These are phyloP conservation scores for Chlamydomonas schloesseri DNA, from an alignment of 139 green algal genomes.

Conservation along the genomic window DNA sequence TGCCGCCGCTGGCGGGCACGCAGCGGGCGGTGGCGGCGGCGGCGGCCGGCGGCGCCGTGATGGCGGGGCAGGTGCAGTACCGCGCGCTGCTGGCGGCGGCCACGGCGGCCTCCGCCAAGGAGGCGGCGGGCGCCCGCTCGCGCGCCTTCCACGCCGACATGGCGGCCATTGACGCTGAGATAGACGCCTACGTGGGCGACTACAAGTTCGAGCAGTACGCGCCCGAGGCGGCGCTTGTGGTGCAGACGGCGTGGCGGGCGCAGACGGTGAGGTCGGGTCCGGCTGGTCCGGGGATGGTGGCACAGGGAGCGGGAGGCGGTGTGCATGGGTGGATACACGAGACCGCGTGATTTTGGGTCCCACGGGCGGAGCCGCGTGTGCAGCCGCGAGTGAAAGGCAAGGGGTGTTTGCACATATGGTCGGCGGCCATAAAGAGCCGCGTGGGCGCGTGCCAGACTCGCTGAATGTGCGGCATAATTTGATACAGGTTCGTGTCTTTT, in stretches of 20 bases:
- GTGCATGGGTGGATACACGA: no score
- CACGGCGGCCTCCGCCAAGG: constrained; percentile 4
- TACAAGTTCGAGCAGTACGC: constrained; percentile 48
- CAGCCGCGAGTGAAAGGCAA: no score
- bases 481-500: constrained; percentile 37
- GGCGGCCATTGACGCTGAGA: constrained; percentile 32
- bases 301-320: no score
- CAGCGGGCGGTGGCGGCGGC: not conserved
- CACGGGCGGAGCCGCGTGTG: no score
- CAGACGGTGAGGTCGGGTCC: not conserved
- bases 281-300: no score
- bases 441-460: no score
- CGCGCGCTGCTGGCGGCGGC: not conserved
- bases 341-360: no score
- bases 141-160: constrained; percentile 34
- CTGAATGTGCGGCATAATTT: no score
- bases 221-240: constrained; percentile 35
- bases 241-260: constrained; percentile 57
- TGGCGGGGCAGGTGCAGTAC: constrained; percentile 35
- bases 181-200: constrained; percentile 37
- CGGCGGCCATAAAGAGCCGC: no score
- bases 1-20: not conserved
- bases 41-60: not conserved
- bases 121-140: not conserved
- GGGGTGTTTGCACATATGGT: no score